Evolutionary conservation across 768 basidiomycete species (phyloP), one percentile per base, ranked within the genome.

Genomic region (Lactifluus volemus): DNA sequence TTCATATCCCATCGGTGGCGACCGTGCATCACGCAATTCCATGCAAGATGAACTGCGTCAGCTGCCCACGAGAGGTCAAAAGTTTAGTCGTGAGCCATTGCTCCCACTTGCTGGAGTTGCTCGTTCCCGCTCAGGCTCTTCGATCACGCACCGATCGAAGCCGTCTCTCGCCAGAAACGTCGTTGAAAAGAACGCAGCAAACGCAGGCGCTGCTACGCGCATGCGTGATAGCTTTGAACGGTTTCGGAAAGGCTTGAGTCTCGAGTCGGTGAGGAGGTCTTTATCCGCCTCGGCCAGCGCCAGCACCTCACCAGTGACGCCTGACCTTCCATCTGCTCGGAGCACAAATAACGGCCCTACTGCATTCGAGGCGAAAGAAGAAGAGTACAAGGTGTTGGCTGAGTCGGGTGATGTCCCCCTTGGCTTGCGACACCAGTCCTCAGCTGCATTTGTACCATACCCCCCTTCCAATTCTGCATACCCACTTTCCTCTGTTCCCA

Each of bases 21-120:
- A 50, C 32, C 48, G 57, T 53, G 49, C 49, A 45, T 56, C 67
- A 15, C 63, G 58, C 47, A 48, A 54, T 21, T 60, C 66, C 50
- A 68, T 70, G 21, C 71, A 74, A 54, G 72, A 70, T 38, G 72
- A 74, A 4, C 63, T 58, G 32, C 67, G 63, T 25, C 67, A 70
- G 65, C 65, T 74, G 4, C 58, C 77, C 14, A 76, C 76, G 51
- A 77, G 77, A 15, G 66, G 66, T 19, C 65, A 61, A 56, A 89
- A 87, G 69, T 81, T 79, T 60, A 89, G 88, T 69, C 81, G 85
- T 34, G 89, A 91, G 63, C 86, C 86, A 2, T 76, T 91, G 47
- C 76, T 91, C 4, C 87, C 89, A 7, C 72, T 83, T 44, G 73
- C 77, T n/a, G 72, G 69, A 25, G 61, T 59, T 69, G 67, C 54